Base-by-base conservation (phyloP, 2,329 filamentous ascomycete species). In the Neofusicoccum cordaticola region DNA sequence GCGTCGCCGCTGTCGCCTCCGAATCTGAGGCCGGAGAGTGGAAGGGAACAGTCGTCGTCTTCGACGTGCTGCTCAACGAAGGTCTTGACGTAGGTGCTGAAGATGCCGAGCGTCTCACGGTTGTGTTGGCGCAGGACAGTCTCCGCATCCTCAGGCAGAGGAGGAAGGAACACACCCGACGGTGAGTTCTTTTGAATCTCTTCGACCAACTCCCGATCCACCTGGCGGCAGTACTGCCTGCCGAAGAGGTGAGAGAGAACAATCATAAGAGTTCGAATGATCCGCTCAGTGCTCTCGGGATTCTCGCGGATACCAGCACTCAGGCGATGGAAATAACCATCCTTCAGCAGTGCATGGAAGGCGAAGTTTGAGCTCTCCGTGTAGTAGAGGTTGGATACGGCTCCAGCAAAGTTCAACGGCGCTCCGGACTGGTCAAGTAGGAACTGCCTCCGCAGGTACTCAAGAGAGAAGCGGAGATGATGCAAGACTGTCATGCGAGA, bases 401-500 rank as follows among this genome's bases (percentile, higher is more conserved):
- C 81, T 0, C 87, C 86, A 0, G 90, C 85, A 71, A 93, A 92
- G 72, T 93, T 91, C 12, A 93, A 77, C 0, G 91, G 90, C 1
- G 75, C 79, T 51, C 90, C 91, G 1, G 77, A 73, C 0, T 79
- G 74, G 3, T 85, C 86, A 8, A 94, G 79, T 0, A 94, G 83
- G 48, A 85, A 80, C 69, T 92, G 88, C 41, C 88, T 82, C 19
- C 90, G 84, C 0, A 94, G 81, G 69, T 92, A 94, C 68, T 94
- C 90, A 50, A 94, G 90, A 0, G 90, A 93, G 74, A 94, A 94
- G 3, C 91, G 85, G 6, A 94, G 75, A 71, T 93, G 90, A 72
- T 94, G 90, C 60, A 90, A 83, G 1, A 92, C 86, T 1, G 90
- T 85, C 73, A 88, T 85, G 70, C 87, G 88, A 58, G 87, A 86